Base-by-base conservation (phyloP, 2,329 filamentous ascomycete species). In the Hypomyces perniciosus region DNA sequence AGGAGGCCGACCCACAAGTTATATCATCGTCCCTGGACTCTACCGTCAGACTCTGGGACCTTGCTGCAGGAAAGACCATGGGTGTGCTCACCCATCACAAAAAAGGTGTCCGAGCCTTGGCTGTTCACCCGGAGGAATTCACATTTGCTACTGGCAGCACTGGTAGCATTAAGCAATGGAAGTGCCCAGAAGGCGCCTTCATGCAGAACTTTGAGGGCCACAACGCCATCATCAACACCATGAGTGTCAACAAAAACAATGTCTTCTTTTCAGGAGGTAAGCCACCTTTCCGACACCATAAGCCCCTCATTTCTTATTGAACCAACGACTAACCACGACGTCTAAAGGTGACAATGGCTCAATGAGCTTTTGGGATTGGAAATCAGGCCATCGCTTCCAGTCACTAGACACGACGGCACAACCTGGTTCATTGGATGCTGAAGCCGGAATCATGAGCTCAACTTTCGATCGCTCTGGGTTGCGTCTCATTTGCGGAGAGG, bases 131-230 rank as follows among this genome's bases (percentile, higher is more conserved):
- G 0, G 83, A 82, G 54, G 93, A 99, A 68, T 99, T 96, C 65
- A 99, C 95, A 0, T 99, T 99, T 66, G 93, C 93, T 4, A 91
- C 83, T 54, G 93, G 87, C 40, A 95, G 90, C 62, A 91, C 92
- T 0, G 87, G 88, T 27, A 91, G 88, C 65, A 96, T 99, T 72
- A 99, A 99, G 76, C 93, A 99, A 72, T 99, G 93, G 92, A 96
- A 97, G 68, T 97, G 91, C 59, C 95, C 95, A 1, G 90, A 96
- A 66, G 95, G 92, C 35, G 90, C 90, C 12, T 97, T 99, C 66
- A 99, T 99, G 93, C 91, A 96, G 69, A 97, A 97, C 66, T 97
- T 97, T 63, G 89, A 96, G 40, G 92, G 92, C 4, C 92, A 97
- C 64, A 96, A 96, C 63, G 83, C 90, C 54, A 95, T 99, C 66